Evolutionary conservation across 495 filamentous ascomycete genomes (phyloP).

Genomic region (Podospora fimiseda): DNA sequence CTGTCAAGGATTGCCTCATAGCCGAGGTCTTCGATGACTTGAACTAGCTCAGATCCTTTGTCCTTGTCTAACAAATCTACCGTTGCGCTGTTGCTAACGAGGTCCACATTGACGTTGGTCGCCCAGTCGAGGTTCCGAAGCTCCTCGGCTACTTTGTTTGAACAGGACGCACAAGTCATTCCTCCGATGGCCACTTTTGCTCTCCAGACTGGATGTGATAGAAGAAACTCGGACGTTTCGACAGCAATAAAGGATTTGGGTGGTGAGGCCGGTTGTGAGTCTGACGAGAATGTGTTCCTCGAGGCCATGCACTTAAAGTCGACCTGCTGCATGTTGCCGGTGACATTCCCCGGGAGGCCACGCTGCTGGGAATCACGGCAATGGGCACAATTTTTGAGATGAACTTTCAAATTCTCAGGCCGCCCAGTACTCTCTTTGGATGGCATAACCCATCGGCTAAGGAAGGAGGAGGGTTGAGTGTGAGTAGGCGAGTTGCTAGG

Average conservation of each 20-base stretch:
- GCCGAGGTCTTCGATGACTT: slow-evolving; percentile 73
- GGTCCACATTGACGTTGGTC: slow-evolving; percentile 55
- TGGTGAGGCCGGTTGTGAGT: background rate
- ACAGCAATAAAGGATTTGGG: slow-evolving; percentile 22
- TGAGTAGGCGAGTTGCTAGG: slow-evolving; percentile 11
- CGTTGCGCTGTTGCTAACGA: slow-evolving; percentile 64
- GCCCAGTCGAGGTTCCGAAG: slow-evolving; percentile 61
- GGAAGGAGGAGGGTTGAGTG: slow-evolving; percentile 6
- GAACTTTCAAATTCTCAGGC: slow-evolving; percentile 16
- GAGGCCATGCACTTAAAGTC: slow-evolving; percentile 8
- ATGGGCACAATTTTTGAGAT: slow-evolving; percentile 30
- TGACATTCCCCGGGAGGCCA: too few relatives aligned
- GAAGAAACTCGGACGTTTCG: slow-evolving; percentile 14
- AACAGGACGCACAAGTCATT: slow-evolving; percentile 81
- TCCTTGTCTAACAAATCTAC: slow-evolving; percentile 53
- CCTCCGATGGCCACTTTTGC: slow-evolving; percentile 67
- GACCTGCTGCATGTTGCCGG: slow-evolving; percentile 10
- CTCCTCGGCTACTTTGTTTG: slow-evolving; percentile 57
- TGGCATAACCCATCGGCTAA: slow-evolving; percentile 25
- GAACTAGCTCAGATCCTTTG: slow-evolving; percentile 50
- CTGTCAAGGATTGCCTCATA: slow-evolving; percentile 64
- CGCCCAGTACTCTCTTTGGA: background rate
- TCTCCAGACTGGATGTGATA: slow-evolving; percentile 30
- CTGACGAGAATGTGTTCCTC: background rate
- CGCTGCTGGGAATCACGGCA: slow-evolving; percentile 17